phyloP scores from a whole-genome alignment of 2,329 filamentous ascomycete species.

The Elsinoe australis region DNA sequence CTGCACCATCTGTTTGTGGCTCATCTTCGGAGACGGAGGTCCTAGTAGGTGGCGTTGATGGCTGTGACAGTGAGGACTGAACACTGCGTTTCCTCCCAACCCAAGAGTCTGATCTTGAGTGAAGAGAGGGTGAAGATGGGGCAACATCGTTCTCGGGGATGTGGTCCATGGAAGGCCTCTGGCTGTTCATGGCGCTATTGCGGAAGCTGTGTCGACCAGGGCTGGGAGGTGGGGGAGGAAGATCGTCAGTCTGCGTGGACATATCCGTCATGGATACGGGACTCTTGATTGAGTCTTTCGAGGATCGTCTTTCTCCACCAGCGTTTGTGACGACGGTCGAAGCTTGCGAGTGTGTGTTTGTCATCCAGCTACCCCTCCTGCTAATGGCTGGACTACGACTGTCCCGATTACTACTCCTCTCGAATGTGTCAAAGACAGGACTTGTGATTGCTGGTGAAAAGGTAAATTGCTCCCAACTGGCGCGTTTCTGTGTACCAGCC shows the following conservation, averaged over 20 bases:
- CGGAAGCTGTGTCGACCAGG: conserved; percentile 20
- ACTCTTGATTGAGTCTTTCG: conserved; percentile 4
- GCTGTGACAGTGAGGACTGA: conserved; percentile 11
- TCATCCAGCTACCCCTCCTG: conserved; percentile 60
- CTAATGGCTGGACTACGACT: conserved; percentile 43
- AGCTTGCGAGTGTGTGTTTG: conserved; percentile 52
- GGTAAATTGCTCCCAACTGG: conserved; percentile 72
- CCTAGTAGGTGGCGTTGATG: not conserved
- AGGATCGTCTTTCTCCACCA: not conserved
- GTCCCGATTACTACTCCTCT: conserved; percentile 56
- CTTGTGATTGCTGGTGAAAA: conserved; percentile 70
- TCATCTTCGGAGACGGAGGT: conserved; percentile 18
- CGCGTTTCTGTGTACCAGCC: conserved; percentile 68
- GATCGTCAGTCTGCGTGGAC: conserved; percentile 50
- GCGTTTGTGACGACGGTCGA: conserved; percentile 26
- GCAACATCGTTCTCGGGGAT: conserved; percentile 29
- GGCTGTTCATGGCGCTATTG: conserved; percentile 12
- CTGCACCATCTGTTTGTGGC: conserved; percentile 31
- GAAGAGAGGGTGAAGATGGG: conserved; percentile 5
- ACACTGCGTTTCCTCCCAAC: conserved; percentile 1
- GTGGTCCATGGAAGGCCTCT: conserved; percentile 25
- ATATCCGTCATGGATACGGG: conserved; percentile 54
- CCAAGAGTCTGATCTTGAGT: conserved; percentile 8
- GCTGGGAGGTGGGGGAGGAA: conserved; percentile 17
- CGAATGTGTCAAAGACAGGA: conserved; percentile 55